Base-by-base conservation (phyloP, 805 yeast species). In the Maudiozyma pseudohumilis region DNA sequence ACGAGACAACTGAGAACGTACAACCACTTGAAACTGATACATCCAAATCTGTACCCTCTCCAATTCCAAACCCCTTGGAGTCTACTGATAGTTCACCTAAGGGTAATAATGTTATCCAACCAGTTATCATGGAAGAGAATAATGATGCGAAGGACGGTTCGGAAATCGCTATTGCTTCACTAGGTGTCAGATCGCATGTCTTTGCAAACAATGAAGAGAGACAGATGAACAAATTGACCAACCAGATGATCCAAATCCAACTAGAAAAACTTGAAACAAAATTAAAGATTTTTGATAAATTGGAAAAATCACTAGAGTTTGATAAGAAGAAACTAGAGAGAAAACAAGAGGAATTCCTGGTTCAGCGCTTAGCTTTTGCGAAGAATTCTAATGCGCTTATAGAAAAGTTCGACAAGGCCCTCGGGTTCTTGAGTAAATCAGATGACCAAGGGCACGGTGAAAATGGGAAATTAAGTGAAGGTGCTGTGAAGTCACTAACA, bases 181-280 rank as follows among this genome's bases (percentile, higher is more conserved):
- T 82, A 27, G 95, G 92, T 3, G 78, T 86, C 2, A 72, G 92
- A 43, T 70, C 92, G 19, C 86, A 83, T 53, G 69, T 82, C 16
- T 81, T 85, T 60, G 84, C 89, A 15, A 74, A 77, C 4, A 77
- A 74, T 52, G 94, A 84, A 56, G 95, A 85, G 52, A 66, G 87
- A 42, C 86, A 80, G 52, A 75, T 77, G 77, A 70, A 75, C 47
- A 73, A 71, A 38, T 56, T 79, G 17, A 60, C 80, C 10, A 65
- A 70, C 20, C 68, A 69, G 21, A 69, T 83, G 33, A 65, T 81
- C 15, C 78, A 79, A 51, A 71, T 73, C 29, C 77, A 80, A 55
- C 46, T 80, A 41, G 69, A 72, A 38, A 78, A 80, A 49, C 65
- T 83, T 24, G 81, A 80, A 42, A 48, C 79, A 42, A 83, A 83